Evolutionary conservation across 2,329 filamentous ascomycete genomes (phyloP).

Genomic region (Scytalidium lignicola): DNA sequence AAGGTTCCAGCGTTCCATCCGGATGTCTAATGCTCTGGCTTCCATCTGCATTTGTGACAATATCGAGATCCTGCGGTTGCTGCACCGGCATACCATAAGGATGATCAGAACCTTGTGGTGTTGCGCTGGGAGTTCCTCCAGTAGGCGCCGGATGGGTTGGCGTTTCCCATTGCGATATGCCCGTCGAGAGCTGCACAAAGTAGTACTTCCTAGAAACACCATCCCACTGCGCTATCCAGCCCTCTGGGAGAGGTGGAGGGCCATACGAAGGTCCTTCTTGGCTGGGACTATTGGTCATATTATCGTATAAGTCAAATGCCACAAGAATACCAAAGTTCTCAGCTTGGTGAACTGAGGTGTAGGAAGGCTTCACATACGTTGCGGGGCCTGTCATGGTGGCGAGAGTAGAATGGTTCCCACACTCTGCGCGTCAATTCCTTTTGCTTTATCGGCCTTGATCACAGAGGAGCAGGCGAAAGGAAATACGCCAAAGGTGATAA

Average conservation of each 20-base stretch:
- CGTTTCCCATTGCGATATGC: slow-evolving; percentile 68
- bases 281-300: slow-evolving; percentile 19
- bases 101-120: slow-evolving; percentile 45
- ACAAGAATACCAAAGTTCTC: neutral
- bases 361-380: slow-evolving; percentile 15
- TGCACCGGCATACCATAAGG: slow-evolving; percentile 52
- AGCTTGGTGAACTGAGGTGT: slow-evolving; percentile 2
- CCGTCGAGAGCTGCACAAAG: slow-evolving; percentile 67
- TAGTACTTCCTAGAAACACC: slow-evolving; percentile 60
- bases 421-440: neutral
- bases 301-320: slow-evolving; percentile 6
- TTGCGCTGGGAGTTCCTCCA: slow-evolving; percentile 53
- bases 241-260: slow-evolving; percentile 56
- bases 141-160: slow-evolving; percentile 60
- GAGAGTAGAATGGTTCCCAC: neutral
- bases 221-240: slow-evolving; percentile 69
- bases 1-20: slow-evolving; percentile 56
- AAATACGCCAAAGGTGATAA: too few relatives aligned
- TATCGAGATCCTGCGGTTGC: slow-evolving; percentile 29
- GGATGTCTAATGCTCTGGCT: slow-evolving; percentile 55
- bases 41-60: slow-evolving; percentile 59
- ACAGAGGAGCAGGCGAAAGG: too few relatives aligned
- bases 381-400: slow-evolving; percentile 23
- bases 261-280: slow-evolving; percentile 29
- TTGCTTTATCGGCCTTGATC: neutral